Conservation (phyloP, 1,284 basidiomycete genomes). For the Psilocybe mexicana region DNA sequence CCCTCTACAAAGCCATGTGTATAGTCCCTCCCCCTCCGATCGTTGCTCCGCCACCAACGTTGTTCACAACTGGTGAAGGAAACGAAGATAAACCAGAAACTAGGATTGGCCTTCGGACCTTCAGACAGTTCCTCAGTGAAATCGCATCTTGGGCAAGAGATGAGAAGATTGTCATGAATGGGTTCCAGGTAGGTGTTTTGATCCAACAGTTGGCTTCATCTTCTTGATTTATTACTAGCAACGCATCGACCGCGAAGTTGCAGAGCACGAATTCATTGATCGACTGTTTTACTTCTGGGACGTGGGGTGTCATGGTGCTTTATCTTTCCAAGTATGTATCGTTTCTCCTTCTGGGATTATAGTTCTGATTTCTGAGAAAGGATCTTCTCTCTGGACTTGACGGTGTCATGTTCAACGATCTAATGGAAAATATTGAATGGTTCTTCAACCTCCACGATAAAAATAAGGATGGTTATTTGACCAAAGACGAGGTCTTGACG, state of each 20-base stretch:
- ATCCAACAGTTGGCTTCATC: slow-evolving; percentile 8
- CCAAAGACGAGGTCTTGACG: slow-evolving; percentile 95
- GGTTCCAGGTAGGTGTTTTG: slow-evolving; percentile 69
- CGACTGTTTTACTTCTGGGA: slow-evolving; percentile 94
- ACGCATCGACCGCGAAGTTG: slow-evolving; percentile 77
- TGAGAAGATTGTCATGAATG: slow-evolving; percentile 91
- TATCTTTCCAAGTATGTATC: slow-evolving; percentile 76
- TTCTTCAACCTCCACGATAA: slow-evolving; percentile 97
- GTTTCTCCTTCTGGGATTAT: not conserved
- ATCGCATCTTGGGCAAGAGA: slow-evolving; percentile 96
- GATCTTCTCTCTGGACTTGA: slow-evolving; percentile 91
- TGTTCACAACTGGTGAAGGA: slow-evolving; percentile 57
- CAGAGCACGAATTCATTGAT: slow-evolving; percentile 82
- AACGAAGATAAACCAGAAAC: slow-evolving; percentile 84
- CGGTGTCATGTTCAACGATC: slow-evolving; percentile 91
- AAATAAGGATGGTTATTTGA: slow-evolving; percentile 91
- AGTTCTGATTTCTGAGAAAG: slow-evolving; percentile 38
- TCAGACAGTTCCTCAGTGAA: slow-evolving; percentile 89
- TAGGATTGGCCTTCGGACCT: slow-evolving; percentile 85
- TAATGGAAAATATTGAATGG: slow-evolving; percentile 99
- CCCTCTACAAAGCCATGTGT: slow-evolving; percentile 86
- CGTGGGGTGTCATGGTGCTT: slow-evolving; percentile 70
- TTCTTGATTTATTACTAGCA: slow-evolving; percentile 46
- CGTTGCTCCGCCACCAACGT: slow-evolving; percentile 44
- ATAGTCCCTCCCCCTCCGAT: slow-evolving; percentile 66